These are phyloP conservation scores for Rhodotorula sp. DNA, from an alignment of 1,284 basidiomycete genomes.

Conservation along the genomic window DNA sequence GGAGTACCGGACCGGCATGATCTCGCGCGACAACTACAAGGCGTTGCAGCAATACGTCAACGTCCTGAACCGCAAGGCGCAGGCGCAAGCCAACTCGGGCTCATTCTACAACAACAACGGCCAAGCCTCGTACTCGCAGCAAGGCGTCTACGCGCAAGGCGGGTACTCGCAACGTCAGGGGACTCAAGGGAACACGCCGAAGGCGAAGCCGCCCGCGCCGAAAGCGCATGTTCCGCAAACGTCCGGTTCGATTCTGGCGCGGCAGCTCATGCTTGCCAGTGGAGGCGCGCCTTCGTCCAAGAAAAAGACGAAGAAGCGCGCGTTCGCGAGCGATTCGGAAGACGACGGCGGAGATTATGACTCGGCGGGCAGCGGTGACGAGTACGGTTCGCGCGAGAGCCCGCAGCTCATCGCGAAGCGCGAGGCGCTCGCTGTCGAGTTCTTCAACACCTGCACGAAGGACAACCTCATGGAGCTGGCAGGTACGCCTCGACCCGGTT, in stretches of 20 bases:
- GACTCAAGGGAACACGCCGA: background rate
- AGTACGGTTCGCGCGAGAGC: constrained; percentile 35
- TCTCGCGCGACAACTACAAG: constrained; percentile 11
- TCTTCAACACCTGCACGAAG: constrained; percentile 74
- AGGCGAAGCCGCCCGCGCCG: constrained; percentile 10
- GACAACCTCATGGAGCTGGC: constrained; percentile 84
- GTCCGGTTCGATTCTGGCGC: constrained; percentile 32
- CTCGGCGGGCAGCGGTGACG: constrained; percentile 39
- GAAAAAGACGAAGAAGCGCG: constrained; percentile 26
- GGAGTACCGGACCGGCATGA: constrained; percentile 7
- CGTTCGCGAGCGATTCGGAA: constrained; percentile 28
- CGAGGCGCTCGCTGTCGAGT: constrained; percentile 64
- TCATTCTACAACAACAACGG: background rate
- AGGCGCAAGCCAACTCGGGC: background rate
- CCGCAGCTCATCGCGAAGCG: constrained; percentile 39
- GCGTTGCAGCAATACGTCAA: constrained; percentile 19
- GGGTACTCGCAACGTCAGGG: background rate
- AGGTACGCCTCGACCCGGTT: constrained; percentile 56
- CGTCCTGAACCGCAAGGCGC: constrained; percentile 9
- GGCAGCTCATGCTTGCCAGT: constrained; percentile 25
- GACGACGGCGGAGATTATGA: constrained; percentile 40
- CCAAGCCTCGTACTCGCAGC: constrained; percentile 7
- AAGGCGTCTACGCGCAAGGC: constrained; percentile 10
- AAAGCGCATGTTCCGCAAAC: constrained; percentile 19
- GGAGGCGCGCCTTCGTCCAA: constrained; percentile 13